A percentile compares a stretch with the other conserved stretches of the same genome.
phyloP scores from a whole-genome alignment of 306 rosid species.

The Ormosia emarginata region DNA sequence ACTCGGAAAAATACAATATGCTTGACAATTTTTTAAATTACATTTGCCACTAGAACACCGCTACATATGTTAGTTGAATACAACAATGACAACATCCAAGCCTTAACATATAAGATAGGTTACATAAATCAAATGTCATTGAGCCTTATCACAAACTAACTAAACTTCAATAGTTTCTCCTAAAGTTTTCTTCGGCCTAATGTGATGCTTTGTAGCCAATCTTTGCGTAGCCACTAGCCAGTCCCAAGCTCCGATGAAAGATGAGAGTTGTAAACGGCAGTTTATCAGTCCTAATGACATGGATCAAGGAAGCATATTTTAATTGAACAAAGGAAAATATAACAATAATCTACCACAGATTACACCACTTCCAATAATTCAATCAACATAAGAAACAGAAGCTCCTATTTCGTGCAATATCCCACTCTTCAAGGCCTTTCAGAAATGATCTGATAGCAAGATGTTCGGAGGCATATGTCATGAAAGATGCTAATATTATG shows the following conservation, averaged over 20 bases:
- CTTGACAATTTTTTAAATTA: conserved; percentile 1
- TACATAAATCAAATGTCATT: neutral
- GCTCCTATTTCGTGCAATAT: conserved; percentile 38
- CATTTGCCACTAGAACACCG: neutral
- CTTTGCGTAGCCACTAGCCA: neutral
- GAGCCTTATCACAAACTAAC: neutral
- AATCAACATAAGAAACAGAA: conserved; percentile 46
- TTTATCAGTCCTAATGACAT: neutral
- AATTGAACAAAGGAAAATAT: conserved; percentile 13
- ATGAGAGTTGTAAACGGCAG: neutral
- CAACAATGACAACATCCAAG: neutral
- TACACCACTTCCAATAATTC: conserved; percentile 10
- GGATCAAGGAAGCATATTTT: neutral
- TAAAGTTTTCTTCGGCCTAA: neutral
- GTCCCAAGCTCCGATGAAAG: neutral
- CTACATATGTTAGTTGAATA: conserved; percentile 20
- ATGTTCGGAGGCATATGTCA: conserved; percentile 83
- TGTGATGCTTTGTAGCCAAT: conserved; percentile 5
- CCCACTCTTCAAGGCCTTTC: conserved; percentile 66
- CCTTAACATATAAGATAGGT: neutral
- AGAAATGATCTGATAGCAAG: conserved; percentile 76
- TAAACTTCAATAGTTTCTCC: neutral
- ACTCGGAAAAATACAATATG: neutral
- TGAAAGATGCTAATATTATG: conserved; percentile 62
- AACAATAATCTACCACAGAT: conserved; percentile 2